phyloP scores from a whole-genome alignment of 805 yeast genomes.

The Tetrapisispora namnaoensis region DNA sequence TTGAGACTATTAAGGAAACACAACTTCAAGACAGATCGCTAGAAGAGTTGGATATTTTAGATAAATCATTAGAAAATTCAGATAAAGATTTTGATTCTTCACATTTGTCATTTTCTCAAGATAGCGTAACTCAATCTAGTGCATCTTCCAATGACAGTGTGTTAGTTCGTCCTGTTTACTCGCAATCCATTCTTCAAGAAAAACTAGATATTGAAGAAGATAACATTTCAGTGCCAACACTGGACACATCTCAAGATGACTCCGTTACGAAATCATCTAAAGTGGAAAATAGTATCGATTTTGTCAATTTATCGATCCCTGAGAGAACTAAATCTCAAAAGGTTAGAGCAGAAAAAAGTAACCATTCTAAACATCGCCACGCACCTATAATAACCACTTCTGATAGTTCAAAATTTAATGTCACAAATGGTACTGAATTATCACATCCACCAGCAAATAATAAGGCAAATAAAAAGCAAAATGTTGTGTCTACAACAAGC shows the following conservation, averaged over 20 bases:
- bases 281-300: background rate
- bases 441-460: background rate
- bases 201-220: background rate
- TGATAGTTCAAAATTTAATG: background rate
- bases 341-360: conserved; percentile 11
- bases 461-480: background rate
- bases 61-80: background rate
- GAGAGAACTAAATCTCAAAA: conserved; percentile 4
- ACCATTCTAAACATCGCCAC: conserved; percentile 32
- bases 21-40: background rate
- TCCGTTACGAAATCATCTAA: background rate
- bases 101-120: conserved; percentile 1
- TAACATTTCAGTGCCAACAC: too few species aligned
- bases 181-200: conserved; percentile 2
- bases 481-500: background rate
- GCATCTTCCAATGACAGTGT: conserved; percentile 3
- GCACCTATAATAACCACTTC: conserved; percentile 11
- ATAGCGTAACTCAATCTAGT: background rate
- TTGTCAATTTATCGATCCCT: background rate
- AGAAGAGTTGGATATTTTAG: background rate
- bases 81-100: conserved; percentile 1
- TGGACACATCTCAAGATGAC: background rate
- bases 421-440: background rate
- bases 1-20: background rate
- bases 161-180: background rate